Conservation (phyloP, 192 early-diverging fungal species). For the Bifiguratus adelaidae region DNA sequence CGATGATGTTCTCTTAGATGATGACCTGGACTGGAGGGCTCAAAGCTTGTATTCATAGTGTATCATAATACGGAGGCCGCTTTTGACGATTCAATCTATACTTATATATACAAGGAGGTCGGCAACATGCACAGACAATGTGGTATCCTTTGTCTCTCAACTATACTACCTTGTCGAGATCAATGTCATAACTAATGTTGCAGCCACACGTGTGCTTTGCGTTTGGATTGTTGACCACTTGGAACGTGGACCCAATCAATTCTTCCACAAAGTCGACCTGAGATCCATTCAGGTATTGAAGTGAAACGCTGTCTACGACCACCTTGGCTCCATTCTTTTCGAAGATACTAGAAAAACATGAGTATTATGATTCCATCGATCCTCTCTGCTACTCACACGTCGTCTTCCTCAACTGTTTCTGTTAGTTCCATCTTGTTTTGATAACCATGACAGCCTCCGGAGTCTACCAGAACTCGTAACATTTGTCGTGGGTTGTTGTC, state of each 20-base stretch:
- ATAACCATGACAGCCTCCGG: conserved; percentile 83
- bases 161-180: conserved; percentile 23
- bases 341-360: conserved; percentile 32
- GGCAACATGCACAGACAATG: too few relatives aligned
- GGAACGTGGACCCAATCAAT: conserved; percentile 71
- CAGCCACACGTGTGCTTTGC: conserved; percentile 36
- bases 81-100: too few relatives aligned
- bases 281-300: conserved; percentile 66
- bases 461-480: conserved; percentile 68
- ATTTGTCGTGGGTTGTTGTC: conserved; percentile 35
- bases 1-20: conserved; percentile 3
- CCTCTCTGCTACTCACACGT: conserved; percentile 33
- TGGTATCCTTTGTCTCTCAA: too few relatives aligned
- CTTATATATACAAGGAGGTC: too few relatives aligned
- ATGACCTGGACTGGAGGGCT: conserved; percentile 20
- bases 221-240: conserved; percentile 67
- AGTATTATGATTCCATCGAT: neutral
- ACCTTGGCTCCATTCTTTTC: conserved; percentile 62
- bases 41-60: conserved; percentile 11
- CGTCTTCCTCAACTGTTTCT: conserved; percentile 49
- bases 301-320: conserved; percentile 59
- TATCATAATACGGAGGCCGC: neutral
- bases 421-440: conserved; percentile 74
- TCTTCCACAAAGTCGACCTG: conserved; percentile 70
- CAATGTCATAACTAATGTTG: conserved; percentile 28